phyloP scores from a whole-genome alignment of 495 filamentous ascomycete species.

The Aspergillus cavernicola region DNA sequence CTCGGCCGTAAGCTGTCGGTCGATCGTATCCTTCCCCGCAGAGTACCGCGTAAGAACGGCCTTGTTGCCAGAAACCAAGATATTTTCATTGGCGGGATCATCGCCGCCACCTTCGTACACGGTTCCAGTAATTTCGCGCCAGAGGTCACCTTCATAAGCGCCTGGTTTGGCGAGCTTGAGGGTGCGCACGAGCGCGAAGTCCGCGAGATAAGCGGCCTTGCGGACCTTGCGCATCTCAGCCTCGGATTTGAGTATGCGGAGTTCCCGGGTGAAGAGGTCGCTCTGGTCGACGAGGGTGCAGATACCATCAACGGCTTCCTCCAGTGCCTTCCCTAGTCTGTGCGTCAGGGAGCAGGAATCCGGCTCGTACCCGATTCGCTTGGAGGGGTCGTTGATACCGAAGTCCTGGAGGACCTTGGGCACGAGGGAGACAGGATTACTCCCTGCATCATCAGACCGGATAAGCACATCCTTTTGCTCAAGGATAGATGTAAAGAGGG shows the following conservation, averaged over 20 bases:
- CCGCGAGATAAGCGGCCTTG: constrained; percentile 24
- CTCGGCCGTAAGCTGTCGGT: constrained; percentile 23
- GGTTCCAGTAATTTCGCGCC: constrained; percentile 20
- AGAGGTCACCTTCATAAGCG: constrained; percentile 24
- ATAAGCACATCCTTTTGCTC: constrained; percentile 21
- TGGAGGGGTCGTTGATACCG: constrained; percentile 17
- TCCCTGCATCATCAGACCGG: constrained; percentile 21
- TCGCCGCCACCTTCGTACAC: constrained; percentile 25
- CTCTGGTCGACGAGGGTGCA: constrained; percentile 21
- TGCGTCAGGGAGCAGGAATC: constrained; percentile 20
- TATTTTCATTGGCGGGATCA: constrained; percentile 26
- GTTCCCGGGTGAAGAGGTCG: constrained; percentile 19
- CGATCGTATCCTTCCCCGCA: constrained; percentile 21
- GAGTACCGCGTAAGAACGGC: constrained; percentile 25
- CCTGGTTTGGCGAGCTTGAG: constrained; percentile 24
- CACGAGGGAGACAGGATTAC: constrained; percentile 24
- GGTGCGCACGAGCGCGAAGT: constrained; percentile 20
- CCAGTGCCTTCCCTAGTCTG: constrained; percentile 17
- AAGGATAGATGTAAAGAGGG: constrained; percentile 22
- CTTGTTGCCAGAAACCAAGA: constrained; percentile 26
- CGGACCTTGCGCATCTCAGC: constrained; percentile 24
- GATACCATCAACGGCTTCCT: constrained; percentile 14
- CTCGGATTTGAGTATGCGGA: constrained; percentile 22
- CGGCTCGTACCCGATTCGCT: constrained; percentile 24
- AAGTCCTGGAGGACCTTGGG: constrained; percentile 18